Conservation (phyloP, 495 filamentous ascomycete species). For the Poronia punctata region DNA sequence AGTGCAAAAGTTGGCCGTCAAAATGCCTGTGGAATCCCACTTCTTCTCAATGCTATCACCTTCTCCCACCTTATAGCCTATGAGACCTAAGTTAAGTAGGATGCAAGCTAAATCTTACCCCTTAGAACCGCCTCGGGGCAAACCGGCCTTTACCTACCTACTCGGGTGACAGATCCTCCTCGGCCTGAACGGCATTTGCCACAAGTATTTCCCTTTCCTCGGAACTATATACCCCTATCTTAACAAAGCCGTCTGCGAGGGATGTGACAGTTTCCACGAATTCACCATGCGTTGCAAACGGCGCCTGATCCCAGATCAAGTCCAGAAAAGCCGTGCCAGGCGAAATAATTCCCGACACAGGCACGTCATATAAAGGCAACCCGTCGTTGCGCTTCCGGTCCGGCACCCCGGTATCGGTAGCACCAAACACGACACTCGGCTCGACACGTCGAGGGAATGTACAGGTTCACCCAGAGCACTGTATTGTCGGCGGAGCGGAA, state of each 20-base stretch:
- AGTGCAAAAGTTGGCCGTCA: too few relatives aligned
- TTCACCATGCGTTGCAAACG: constrained; percentile 9
- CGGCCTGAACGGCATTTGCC: constrained; percentile 10
- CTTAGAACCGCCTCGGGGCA: too few relatives aligned
- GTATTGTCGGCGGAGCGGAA: constrained; percentile 20
- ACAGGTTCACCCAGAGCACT: constrained; percentile 28
- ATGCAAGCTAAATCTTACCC: too few relatives aligned
- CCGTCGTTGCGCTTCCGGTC: constrained; percentile 18
- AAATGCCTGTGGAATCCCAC: too few relatives aligned
- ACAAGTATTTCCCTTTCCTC: constrained; percentile 13
- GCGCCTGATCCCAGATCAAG: constrained; percentile 18
- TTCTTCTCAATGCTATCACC: too few relatives aligned
- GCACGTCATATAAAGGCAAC: constrained; percentile 15
- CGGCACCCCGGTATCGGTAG: constrained; percentile 11
- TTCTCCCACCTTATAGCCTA: too few relatives aligned
- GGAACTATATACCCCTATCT: constrained; percentile 11
- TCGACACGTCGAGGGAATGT: constrained; percentile 22
- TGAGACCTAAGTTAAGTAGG: too few relatives aligned
- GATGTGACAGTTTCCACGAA: constrained; percentile 13
- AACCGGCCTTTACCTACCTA: too few relatives aligned
- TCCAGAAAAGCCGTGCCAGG: constrained; percentile 18
- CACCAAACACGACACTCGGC: constrained; percentile 12
- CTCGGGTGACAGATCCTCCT: constrained; percentile 13
- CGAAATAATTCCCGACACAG: constrained; percentile 11
- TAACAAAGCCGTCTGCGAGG: constrained; percentile 10